Percentiles rank a stretch among this genome's conserved stretches.
Conservation (phyloP, 805 yeast genomes). For the Candida patagonica region DNA sequence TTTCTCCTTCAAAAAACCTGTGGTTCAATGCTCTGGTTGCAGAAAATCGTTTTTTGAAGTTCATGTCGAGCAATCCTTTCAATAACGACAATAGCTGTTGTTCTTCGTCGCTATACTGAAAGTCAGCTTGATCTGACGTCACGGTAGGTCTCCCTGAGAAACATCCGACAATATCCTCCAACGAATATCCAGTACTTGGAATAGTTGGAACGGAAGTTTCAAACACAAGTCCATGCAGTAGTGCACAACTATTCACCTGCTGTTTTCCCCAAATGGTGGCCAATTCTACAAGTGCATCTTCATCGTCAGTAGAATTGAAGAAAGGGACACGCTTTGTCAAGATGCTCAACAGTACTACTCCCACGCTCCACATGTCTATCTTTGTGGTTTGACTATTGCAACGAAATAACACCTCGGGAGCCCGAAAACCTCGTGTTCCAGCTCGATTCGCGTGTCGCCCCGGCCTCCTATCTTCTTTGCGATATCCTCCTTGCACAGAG, state of each 20-base stretch:
- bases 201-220: constrained; percentile 55
- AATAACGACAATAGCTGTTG: constrained; percentile 25
- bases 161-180: constrained; percentile 33
- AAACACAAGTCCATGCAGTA: constrained; percentile 79
- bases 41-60: constrained; percentile 59
- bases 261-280: constrained; percentile 71
- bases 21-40: constrained; percentile 53
- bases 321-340: constrained; percentile 79
- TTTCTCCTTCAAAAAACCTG: constrained; percentile 47
- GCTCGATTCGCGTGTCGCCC: constrained; percentile 94
- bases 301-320: constrained; percentile 88
- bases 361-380: constrained; percentile 89
- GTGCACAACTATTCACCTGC: constrained; percentile 66
- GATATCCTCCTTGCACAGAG: constrained; percentile 51
- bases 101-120: constrained; percentile 9
- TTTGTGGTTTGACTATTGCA: constrained; percentile 76
- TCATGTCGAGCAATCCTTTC: constrained; percentile 54
- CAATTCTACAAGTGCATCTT: constrained; percentile 81
- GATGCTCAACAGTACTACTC: constrained; percentile 74
- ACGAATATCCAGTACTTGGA: constrained; percentile 33
- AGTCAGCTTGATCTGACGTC: neutral
- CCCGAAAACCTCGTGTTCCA: constrained; percentile 90
- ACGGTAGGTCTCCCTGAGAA: constrained; percentile 11
- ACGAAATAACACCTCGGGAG: constrained; percentile 85
- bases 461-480: constrained; percentile 79